Base-by-base conservation (phyloP, 208 protist species). In the Strigomonas oncopelti region DNA sequence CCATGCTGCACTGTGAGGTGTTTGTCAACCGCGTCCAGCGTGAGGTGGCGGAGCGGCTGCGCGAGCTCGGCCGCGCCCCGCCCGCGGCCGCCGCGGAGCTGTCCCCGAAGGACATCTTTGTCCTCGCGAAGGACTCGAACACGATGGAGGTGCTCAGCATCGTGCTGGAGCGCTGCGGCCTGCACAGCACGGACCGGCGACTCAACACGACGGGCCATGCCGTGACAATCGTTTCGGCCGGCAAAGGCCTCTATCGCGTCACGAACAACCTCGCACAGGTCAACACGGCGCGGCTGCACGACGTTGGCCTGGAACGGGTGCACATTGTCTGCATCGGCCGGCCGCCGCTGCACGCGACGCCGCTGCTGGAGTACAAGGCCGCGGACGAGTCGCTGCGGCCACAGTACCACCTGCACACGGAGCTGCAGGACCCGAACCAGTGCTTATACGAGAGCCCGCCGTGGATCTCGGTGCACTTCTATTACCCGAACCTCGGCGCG, bases 271-370 rank as follows among this genome's bases (percentile, higher is more conserved):
- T 91, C 13, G 72, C 84, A 54, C 86, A 95, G 69, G 67, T 85
- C 38, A 83, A 75, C 36, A 88, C 80, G 46, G 80, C 78, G 14
- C 80, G 81, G 27, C 64, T 95, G 51, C 81, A 91, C 53, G 85
- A 89, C 60, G 70, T 91, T 57, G 90, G 90, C 0, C 65, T 93
- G 53, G 76, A 87, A 52, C 72, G 75, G 52, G 78, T 92, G 13
- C 77, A 89, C 56, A 69, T 95, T 24, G 78, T 93, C 13, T 93
- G 85, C 65, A 75, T 95, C n/a, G 90, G 90, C 28, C 85, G 84
- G 20, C 90, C 90, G 7, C 87, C 90, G 25, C 72, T 95, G 46
- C 90, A 95, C 67, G 69, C 74, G 13, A 88, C 83, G 14, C 90
- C 90, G 52, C 78, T 95, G 48, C 80, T 95, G 16, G 84, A 87